Evolutionary conservation across 371 early-diverging fungal genomes (phyloP).

Genomic region (Apophysomyces ossiformis): DNA sequence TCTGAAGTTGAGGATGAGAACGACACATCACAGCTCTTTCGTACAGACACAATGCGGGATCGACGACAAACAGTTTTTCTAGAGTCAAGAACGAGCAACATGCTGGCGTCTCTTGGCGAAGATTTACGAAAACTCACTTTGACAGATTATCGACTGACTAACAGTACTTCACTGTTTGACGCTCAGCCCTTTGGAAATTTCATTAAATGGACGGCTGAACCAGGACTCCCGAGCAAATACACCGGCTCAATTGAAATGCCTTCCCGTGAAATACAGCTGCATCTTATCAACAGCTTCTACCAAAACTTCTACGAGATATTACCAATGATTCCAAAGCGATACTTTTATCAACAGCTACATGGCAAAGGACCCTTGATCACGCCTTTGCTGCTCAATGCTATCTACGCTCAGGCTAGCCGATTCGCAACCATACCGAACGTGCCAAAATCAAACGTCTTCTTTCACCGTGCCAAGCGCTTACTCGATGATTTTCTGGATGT

Average conservation of each 20-base stretch:
- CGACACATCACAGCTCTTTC: slow-evolving; percentile 18
- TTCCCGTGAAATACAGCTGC: slow-evolving; percentile 32
- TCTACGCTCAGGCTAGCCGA: slow-evolving; percentile 26
- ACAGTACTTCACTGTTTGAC: slow-evolving; percentile 18
- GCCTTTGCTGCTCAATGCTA: slow-evolving; percentile 38
- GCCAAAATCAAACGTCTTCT: slow-evolving; percentile 32
- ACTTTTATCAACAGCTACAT: slow-evolving; percentile 28
- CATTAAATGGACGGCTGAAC: slow-evolving; percentile 34
- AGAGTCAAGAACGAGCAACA: slow-evolving; percentile 24
- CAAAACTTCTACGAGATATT: slow-evolving; percentile 35
- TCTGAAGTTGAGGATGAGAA: slow-evolving; percentile 1
- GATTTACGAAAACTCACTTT: slow-evolving; percentile 22
- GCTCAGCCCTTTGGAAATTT: slow-evolving; percentile 29
- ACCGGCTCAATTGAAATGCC: slow-evolving; percentile 22
- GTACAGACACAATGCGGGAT: slow-evolving; percentile 19
- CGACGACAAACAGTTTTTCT: slow-evolving; percentile 19
- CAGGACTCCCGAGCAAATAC: slow-evolving; percentile 19
- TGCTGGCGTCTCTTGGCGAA: slow-evolving; percentile 22
- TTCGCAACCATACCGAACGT: slow-evolving; percentile 17
- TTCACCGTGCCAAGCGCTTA: slow-evolving; percentile 35
- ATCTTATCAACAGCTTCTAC: slow-evolving; percentile 42
- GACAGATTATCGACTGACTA: slow-evolving; percentile 7
- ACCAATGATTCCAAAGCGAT: slow-evolving; percentile 20
- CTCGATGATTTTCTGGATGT: slow-evolving; percentile 43
- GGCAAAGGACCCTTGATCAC: slow-evolving; percentile 34